Conservation (phyloP, 441 rosid genomes). For the Euphorbia celastroides region DNA sequence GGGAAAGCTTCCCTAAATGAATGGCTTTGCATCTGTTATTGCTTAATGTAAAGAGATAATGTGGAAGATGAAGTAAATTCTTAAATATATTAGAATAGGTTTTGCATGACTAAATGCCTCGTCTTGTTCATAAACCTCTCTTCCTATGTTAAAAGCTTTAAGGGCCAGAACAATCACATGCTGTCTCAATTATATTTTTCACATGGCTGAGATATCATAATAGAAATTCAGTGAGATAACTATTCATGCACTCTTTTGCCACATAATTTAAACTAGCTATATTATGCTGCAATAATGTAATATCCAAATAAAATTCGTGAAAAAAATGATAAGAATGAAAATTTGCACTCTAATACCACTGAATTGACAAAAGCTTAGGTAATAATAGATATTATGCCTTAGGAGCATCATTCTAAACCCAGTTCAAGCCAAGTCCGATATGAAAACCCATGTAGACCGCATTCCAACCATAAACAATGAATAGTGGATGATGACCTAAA, state of each 20-base stretch:
- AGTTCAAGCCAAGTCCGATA: background rate
- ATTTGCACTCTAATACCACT: background rate
- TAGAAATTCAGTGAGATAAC: background rate
- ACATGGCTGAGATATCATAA: too few species aligned
- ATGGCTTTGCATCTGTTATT: background rate
- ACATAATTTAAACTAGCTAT: background rate
- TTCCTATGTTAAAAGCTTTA: background rate
- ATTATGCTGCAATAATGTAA: constrained; percentile 1
- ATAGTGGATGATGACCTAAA: background rate
- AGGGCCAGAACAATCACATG: background rate
- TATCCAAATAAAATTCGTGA: background rate
- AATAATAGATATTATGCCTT: background rate
- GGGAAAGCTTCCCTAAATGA: background rate
- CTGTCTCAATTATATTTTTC: too few species aligned
- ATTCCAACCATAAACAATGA: background rate
- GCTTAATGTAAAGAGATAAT: background rate
- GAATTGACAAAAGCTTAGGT: background rate
- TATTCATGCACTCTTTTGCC: background rate
- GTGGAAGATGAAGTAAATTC: background rate
- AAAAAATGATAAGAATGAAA: background rate
- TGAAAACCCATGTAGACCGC: background rate
- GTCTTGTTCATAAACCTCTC: background rate
- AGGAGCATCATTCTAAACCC: background rate
- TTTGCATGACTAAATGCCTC: background rate
- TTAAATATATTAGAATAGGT: background rate